phyloP scores from a whole-genome alignment of 257 asterid species.

The Solanum pennellii region DNA sequence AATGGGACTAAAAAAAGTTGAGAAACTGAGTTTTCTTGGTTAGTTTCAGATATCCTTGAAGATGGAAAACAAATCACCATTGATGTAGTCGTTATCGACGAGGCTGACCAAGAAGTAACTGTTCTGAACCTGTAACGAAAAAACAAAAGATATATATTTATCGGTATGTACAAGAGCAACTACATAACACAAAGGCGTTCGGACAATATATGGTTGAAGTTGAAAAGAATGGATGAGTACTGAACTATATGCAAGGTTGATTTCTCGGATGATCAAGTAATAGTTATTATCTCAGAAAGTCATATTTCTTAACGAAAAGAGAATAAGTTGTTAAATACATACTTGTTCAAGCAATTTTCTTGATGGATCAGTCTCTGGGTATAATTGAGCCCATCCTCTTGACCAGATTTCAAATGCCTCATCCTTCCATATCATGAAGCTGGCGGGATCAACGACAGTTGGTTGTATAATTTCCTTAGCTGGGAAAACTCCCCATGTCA shows the following conservation, averaged over 20 bases:
- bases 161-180: background rate
- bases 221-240: background rate
- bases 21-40: background rate
- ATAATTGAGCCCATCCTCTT: slow-evolving; percentile 78
- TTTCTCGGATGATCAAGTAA: background rate
- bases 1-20: background rate
- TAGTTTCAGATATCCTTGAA: slow-evolving; percentile 45
- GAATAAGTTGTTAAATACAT: background rate
- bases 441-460: slow-evolving; percentile 77
- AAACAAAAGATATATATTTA: background rate
- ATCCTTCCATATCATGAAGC: slow-evolving; percentile 90
- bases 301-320: background rate
- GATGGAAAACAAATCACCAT: slow-evolving; percentile 65
- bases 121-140: slow-evolving; percentile 47
- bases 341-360: slow-evolving; percentile 75
- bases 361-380: slow-evolving; percentile 76
- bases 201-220: background rate
- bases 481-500: slow-evolving; percentile 98
- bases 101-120: slow-evolving; percentile 77
- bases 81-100: slow-evolving; percentile 73
- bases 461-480: slow-evolving; percentile 92
- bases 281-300: background rate
- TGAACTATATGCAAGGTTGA: background rate
- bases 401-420: slow-evolving; percentile 95
- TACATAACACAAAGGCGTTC: background rate